Base-by-base conservation (phyloP, 1,139 yeast genomes). In the Suhomyces chickasaworum region DNA sequence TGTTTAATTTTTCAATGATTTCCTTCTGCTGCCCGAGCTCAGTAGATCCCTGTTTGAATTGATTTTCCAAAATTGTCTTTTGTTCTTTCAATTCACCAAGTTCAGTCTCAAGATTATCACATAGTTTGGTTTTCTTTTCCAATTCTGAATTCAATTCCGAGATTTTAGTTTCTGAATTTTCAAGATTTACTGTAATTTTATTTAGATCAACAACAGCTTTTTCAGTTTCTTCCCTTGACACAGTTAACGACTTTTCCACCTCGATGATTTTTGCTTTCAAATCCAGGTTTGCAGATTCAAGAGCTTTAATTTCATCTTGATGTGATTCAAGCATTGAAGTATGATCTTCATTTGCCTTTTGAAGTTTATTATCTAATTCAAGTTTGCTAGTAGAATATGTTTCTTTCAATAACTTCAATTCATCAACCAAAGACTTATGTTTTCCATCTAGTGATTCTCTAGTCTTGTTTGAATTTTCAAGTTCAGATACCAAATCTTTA, bases 351-450 rank as follows among this genome's bases (percentile, higher is more conserved):
- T 20, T 5, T 7, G 33, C n/a, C 20, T 42, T 18, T 12, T 15
- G 16, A 30, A 42, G 40, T 18, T 42, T 37, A 12, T 40, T 38
- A 27, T 45, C 45, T 20, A 44, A 42, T n/a, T 40, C 46, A 9
- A 17, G 17, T 16, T 50, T 41, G 3, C 45, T 41, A 4, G 34
- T 44, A 18, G 46, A 47, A n/a, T 51, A 50, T 4, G 48, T 32
- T 10, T 33, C 42, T 12, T 39, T 46, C 13, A 27, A 35, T 2
- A 36, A 31, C 13, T 30, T 12, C 16, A 40, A 32, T 23, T 45
- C 41, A 7, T 39, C 38, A 15, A 18, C 10, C 17, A 37, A n/a
- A 2, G 15, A 23, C 12, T 29, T 29, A 15, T 36, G 39, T 16
- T 39, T 9, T 13, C 15, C 15, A n/a, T 38, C 17, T 12, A 47